These are phyloP conservation scores for Hydrangea macrophylla DNA, from an alignment of 148 eudicot genomes.

Conservation along the genomic window DNA sequence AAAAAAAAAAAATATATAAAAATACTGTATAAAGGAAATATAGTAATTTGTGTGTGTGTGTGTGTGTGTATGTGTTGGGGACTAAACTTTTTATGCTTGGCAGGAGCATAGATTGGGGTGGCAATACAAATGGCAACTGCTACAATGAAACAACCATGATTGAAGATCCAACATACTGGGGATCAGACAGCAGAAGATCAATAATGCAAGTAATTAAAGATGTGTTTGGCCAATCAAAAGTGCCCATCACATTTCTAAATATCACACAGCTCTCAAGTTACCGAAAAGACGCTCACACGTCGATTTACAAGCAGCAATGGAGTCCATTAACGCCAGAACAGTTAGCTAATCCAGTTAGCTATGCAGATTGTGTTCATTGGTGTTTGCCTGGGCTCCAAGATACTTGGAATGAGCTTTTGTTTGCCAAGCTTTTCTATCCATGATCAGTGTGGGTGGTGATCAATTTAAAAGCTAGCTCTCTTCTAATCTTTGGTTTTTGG, in stretches of 20 bases:
- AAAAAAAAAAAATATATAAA: too few relatives aligned
- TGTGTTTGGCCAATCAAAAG: slow-evolving; percentile 52
- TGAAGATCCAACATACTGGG: slow-evolving; percentile 74
- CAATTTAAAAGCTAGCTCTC: neutral
- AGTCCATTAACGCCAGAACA: slow-evolving; percentile 70
- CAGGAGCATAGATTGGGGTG: slow-evolving; percentile 93
- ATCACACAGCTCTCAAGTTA: slow-evolving; percentile 76
- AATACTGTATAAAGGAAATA: too few relatives aligned
- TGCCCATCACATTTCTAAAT: slow-evolving; percentile 76
- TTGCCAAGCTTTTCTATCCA: slow-evolving; percentile 84
- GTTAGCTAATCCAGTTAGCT: slow-evolving; percentile 68
- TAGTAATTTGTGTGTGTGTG: too few relatives aligned
- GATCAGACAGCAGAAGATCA: slow-evolving; percentile 60
- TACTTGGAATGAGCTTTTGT: slow-evolving; percentile 92
- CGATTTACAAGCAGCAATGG: slow-evolving; percentile 94
- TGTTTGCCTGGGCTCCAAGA: slow-evolving; percentile 93
- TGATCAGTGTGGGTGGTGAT: slow-evolving; percentile 26
- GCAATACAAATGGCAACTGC: slow-evolving; percentile 61
- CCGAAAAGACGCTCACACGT: slow-evolving; percentile 89
- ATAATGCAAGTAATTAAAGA: slow-evolving; percentile 74
- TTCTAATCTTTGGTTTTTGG: neutral
- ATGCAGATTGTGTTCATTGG: slow-evolving; percentile 95
- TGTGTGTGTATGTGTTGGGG: too few relatives aligned
- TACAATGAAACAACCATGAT: slow-evolving; percentile 73
- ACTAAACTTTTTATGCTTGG: neutral